A percentile compares a stretch with the other conserved stretches of the same genome.
Conservation (phyloP, 352 stramenopile genomes). For the Globisporangium echinulatum region DNA sequence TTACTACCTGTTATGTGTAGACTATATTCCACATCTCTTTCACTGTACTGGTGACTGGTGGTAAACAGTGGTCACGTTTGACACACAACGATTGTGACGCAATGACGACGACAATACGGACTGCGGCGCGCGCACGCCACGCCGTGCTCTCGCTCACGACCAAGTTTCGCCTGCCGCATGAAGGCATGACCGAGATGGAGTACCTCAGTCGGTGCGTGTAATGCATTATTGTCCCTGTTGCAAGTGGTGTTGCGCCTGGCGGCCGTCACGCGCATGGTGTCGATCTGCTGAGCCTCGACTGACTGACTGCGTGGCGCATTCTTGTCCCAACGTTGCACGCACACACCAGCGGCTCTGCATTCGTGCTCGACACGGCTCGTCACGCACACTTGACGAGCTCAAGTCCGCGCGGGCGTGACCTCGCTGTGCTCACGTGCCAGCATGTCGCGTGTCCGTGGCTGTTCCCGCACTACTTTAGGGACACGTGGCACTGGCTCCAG, state of each 20-base stretch:
- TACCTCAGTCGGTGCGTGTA: constrained; percentile 58
- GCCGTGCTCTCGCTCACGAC: constrained; percentile 73
- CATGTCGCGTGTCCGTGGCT: constrained; percentile 80
- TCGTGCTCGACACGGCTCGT: constrained; percentile 27
- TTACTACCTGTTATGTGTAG: no score
- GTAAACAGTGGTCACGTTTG: no score
- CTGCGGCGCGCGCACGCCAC: constrained; percentile 11
- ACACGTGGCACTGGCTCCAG: constrained; percentile 82
- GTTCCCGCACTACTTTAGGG: constrained; percentile 66
- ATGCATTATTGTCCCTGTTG: not conserved
- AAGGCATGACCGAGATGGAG: constrained; percentile 67
- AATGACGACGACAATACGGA: no score
- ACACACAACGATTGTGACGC: no score
- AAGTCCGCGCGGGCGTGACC: not conserved
- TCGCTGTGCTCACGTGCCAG: constrained; percentile 62
- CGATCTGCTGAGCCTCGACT: not conserved
- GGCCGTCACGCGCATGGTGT: no score
- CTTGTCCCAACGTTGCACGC: constrained; percentile 1
- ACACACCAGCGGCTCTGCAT: constrained; percentile 48
- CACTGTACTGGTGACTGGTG: no score
- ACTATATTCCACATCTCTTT: no score
- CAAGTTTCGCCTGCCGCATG: constrained; percentile 69
- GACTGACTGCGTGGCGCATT: not conserved
- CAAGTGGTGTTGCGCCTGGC: no score
- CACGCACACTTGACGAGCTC: not conserved